Evolutionary conservation across 306 rosid species (phyloP).

Genomic region (Canavalia gladiata): DNA sequence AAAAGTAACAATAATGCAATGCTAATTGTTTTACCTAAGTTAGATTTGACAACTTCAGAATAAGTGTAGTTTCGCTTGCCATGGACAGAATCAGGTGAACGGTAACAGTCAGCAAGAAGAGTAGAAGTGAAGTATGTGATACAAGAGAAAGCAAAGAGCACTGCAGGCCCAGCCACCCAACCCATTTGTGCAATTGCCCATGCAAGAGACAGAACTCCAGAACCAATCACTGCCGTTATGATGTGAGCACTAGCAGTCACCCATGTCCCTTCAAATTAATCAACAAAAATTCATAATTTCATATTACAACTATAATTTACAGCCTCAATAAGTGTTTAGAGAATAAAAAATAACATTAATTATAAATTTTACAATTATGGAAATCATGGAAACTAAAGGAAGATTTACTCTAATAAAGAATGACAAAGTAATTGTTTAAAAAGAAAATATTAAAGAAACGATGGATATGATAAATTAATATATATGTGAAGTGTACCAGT

Average conservation of each 20-base stretch:
- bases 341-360: too few species aligned
- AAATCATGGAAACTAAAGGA: too few species aligned
- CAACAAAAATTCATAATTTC: neutral
- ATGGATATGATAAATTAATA: neutral
- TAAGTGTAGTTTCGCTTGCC: constrained; percentile 86
- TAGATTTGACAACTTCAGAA: constrained; percentile 73
- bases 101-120: constrained; percentile 75
- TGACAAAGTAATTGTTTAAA: too few species aligned
- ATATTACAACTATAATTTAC: neutral
- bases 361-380: too few species aligned
- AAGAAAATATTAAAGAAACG: too few species aligned
- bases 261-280: constrained; percentile 72
- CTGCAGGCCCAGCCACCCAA: constrained; percentile 83
- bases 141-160: constrained; percentile 74
- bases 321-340: too few species aligned
- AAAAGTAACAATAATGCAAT: too few species aligned
- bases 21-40: constrained; percentile 55
- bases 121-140: constrained; percentile 84
- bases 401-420: too few species aligned
- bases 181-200: constrained; percentile 86
- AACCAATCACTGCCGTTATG: constrained; percentile 86
- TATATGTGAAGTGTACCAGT: constrained; percentile 55
- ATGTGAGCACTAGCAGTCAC: constrained; percentile 87
- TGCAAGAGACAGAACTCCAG: constrained; percentile 81
- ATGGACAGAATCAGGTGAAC: constrained; percentile 78